Evolutionary conservation across 2,329 filamentous ascomycete species (phyloP).

Genomic region (Fusarium sp.): DNA sequence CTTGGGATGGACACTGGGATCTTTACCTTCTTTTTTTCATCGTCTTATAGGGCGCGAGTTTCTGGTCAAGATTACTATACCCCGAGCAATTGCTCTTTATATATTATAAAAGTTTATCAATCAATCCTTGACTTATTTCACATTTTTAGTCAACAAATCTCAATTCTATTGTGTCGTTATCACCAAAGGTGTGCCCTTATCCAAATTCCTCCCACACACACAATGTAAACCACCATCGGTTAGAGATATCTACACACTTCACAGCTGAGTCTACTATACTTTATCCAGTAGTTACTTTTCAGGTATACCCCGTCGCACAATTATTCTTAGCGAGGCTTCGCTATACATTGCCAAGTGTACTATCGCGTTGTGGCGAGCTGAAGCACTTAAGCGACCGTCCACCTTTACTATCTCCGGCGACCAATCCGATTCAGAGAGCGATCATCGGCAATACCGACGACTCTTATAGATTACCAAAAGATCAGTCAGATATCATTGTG

Average conservation of each 20-base stretch:
- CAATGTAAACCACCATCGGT: neutral
- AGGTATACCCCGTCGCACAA: neutral
- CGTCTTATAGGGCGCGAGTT: slow-evolving; percentile 49
- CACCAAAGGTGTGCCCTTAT: neutral
- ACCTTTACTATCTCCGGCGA: neutral
- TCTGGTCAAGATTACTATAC: slow-evolving; percentile 61
- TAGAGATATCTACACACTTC: neutral
- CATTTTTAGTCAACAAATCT: neutral
- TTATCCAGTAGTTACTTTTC: neutral
- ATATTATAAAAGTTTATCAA: slow-evolving; percentile 21
- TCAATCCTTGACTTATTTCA: neutral
- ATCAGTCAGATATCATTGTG: neutral
- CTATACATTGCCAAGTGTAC: neutral
- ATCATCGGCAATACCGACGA: neutral
- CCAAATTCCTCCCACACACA: neutral
- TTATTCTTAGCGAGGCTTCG: neutral
- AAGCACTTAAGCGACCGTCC: neutral
- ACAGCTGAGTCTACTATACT: neutral
- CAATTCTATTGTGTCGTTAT: neutral
- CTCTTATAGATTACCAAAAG: neutral
- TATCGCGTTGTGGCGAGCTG: slow-evolving; percentile 1
- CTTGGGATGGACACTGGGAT: slow-evolving; percentile 1
- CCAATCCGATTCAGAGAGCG: neutral
- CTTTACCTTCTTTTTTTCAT: slow-evolving; percentile 16
- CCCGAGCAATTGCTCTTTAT: slow-evolving; percentile 41